phyloP scores from a whole-genome alignment of 164 flowering plant species.

The grape (Vitis vinifera) region ASM3070453v1 NC_081819.1:520501-521000 shows the following conservation, averaged over 20 bases:
- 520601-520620: conserved; percentile 82
- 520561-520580: neutral
- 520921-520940: too few relatives aligned
- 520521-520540: too few relatives aligned
- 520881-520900: neutral
- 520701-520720: conserved; percentile 40
- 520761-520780: conserved; percentile 27
- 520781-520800: conserved; percentile 70
- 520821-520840: conserved; percentile 97
- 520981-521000: too few relatives aligned
- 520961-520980: too few relatives aligned
- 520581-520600: conserved; percentile 46
- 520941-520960: too few relatives aligned
- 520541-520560: too few relatives aligned
- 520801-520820: conserved; percentile 94
- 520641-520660: conserved; percentile 99
- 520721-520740: conserved; percentile 50
- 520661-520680: conserved; percentile 82
- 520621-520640: conserved; percentile 96
- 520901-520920: too few relatives aligned
- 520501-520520: too few relatives aligned
- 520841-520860: conserved; percentile 24
- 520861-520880: neutral
- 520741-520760: conserved; percentile 63
- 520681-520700: conserved; percentile 63